These are phyloP conservation scores for Pseudocercospora macadamiae DNA, from an alignment of 2,329 filamentous ascomycete genomes.

Conservation along the genomic window DNA sequence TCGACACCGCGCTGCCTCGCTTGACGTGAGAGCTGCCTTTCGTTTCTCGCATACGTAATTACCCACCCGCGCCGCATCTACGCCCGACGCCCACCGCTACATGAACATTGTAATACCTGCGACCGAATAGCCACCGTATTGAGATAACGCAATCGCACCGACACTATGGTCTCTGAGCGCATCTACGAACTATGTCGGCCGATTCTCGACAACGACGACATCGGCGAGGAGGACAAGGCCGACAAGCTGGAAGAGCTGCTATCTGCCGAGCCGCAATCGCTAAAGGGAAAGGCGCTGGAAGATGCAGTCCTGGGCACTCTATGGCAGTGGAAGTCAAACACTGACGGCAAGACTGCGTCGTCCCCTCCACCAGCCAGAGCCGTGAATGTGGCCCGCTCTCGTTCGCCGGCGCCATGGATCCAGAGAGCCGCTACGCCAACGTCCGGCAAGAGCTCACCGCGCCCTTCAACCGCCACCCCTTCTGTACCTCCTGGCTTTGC, in stretches of 20 bases:
- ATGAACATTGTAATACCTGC: neutral
- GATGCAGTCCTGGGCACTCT: slow-evolving; percentile 88
- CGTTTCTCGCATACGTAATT: slow-evolving; percentile 3
- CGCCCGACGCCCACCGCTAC: neutral
- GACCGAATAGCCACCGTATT: too few relatives aligned
- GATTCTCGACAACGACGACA: slow-evolving; percentile 75
- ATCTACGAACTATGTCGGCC: slow-evolving; percentile 90
- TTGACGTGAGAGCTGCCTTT: neutral
- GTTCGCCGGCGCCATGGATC: slow-evolving; percentile 90
- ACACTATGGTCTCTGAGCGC: slow-evolving; percentile 85
- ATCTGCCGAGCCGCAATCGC: slow-evolving; percentile 69
- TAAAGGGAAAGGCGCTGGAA: slow-evolving; percentile 78
- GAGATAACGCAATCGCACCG: slow-evolving; percentile 6
- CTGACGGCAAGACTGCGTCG: slow-evolving; percentile 60
- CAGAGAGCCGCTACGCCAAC: slow-evolving; percentile 75
- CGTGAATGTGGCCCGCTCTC: slow-evolving; percentile 84
- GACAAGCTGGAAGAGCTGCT: slow-evolving; percentile 89
- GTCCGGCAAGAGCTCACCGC: slow-evolving; percentile 78
- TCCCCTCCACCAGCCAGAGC: slow-evolving; percentile 79
- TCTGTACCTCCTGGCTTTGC: slow-evolving; percentile 79
- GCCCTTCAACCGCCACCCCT: slow-evolving; percentile 75
- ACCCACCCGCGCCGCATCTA: neutral
- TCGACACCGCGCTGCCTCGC: neutral
- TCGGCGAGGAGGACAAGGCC: slow-evolving; percentile 81
- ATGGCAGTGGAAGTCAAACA: slow-evolving; percentile 76